Evolutionary conservation across 257 asterid species (phyloP).

Genomic region (Primulina eburnea): DNA sequence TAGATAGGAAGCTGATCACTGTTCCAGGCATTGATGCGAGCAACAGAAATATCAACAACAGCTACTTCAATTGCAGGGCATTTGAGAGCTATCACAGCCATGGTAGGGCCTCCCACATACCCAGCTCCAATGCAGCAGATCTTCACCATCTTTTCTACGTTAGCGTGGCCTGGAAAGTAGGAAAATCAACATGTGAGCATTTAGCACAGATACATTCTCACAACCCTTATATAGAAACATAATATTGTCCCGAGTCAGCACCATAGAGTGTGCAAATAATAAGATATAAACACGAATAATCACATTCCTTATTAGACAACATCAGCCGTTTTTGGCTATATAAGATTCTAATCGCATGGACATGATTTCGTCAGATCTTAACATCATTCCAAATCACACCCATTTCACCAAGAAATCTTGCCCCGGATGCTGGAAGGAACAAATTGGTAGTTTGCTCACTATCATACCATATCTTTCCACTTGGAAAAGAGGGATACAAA

Average conservation of each 20-base stretch:
- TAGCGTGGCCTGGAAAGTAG: not conserved
- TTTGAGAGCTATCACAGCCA: conserved; percentile 1
- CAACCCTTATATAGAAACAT: no score
- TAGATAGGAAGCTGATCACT: conserved; percentile 24
- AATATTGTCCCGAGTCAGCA: not conserved
- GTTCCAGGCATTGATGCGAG: conserved; percentile 21
- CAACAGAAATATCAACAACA: conserved; percentile 3
- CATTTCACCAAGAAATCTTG: not conserved
- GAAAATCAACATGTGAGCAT: not conserved
- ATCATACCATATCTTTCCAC: not conserved
- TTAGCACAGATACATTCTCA: not conserved
- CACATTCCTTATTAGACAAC: not conserved
- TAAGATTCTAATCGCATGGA: not conserved
- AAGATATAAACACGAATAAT: not conserved
- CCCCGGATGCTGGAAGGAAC: not conserved
- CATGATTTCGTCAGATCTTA: not conserved
- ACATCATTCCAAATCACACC: not conserved
- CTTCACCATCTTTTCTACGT: not conserved
- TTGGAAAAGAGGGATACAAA: not conserved
- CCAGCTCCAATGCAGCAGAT: conserved; percentile 1
- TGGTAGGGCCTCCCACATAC: not conserved
- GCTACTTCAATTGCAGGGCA: not conserved
- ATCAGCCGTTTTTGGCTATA: not conserved
- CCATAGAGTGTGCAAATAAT: not conserved
- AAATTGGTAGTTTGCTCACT: not conserved